A percentile compares a stretch with the other conserved stretches of the same genome.
Conservation (phyloP, 495 filamentous ascomycete species). For the Talaromyces nanjingensis region DNA sequence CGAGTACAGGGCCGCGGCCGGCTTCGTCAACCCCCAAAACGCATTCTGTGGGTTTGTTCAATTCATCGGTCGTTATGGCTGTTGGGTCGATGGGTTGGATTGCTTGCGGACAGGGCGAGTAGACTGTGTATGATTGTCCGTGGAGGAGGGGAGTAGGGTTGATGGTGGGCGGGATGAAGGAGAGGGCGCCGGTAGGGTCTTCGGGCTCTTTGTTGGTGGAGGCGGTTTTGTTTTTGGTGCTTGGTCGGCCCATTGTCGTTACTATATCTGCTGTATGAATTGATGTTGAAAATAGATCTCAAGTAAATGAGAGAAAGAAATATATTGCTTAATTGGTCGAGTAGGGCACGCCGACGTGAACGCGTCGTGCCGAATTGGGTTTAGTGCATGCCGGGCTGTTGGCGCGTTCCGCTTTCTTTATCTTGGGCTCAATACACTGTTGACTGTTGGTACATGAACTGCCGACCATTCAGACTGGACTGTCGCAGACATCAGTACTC, state of each 20-base stretch:
- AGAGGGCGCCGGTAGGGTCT: constrained; percentile 48
- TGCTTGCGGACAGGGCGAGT: constrained; percentile 58
- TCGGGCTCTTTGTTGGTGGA: constrained; percentile 15
- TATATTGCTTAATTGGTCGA: not conserved
- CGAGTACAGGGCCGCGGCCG: constrained; percentile 87
- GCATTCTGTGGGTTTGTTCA: constrained; percentile 37
- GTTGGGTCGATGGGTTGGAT: constrained; percentile 33
- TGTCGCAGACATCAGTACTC: not conserved
- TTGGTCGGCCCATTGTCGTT: not conserved
- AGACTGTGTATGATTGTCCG: constrained; percentile 79
- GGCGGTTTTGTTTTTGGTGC: not conserved
- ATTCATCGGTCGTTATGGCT: constrained; percentile 8
- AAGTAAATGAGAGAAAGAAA: not conserved
- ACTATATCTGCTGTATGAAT: not conserved
- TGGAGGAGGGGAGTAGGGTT: constrained; percentile 49
- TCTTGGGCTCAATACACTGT: not conserved
- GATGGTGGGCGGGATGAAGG: constrained; percentile 80
- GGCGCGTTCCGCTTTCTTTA: constrained; percentile 5
- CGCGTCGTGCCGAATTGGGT: constrained; percentile 6
- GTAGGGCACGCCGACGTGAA: not conserved
- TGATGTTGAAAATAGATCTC: not conserved
- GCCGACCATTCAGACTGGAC: not conserved
- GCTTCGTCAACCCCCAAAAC: constrained; percentile 93
- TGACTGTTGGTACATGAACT: not conserved
- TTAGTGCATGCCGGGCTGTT: constrained; percentile 8